Conservation (phyloP, 768 basidiomycete genomes). For the Agaricus subrufescens region DNA sequence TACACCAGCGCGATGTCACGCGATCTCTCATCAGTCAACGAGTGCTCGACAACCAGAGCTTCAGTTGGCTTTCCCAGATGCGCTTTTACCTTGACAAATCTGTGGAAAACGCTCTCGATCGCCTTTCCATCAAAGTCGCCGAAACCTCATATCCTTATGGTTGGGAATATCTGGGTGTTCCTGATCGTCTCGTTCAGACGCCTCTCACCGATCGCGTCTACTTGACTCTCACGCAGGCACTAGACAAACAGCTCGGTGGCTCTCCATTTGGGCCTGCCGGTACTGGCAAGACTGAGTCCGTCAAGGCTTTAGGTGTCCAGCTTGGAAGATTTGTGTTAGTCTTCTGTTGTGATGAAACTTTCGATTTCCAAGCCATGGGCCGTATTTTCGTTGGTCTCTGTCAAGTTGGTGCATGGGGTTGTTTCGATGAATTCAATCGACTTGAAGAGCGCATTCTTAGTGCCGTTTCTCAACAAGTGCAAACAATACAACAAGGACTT, state of each 20-base stretch:
- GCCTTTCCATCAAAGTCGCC: constrained; percentile 78
- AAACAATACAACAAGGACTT: constrained; percentile 95
- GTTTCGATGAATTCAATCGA: constrained; percentile 97
- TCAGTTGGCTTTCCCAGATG: constrained; percentile 98
- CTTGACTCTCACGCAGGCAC: constrained; percentile 91
- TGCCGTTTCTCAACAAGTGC: constrained; percentile 98
- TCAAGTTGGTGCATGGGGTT: constrained; percentile 99
- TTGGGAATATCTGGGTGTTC: constrained; percentile 97
- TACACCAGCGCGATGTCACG: constrained; percentile 95
- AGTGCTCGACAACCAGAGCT: constrained; percentile 62
- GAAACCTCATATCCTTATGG: constrained; percentile 95
- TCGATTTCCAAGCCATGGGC: constrained; percentile 99
- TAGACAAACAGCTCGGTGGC: constrained; percentile 93
- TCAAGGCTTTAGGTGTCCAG: constrained; percentile 96
- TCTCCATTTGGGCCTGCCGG: constrained; percentile 98
- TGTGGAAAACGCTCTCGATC: constrained; percentile 72
- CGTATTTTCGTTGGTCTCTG: constrained; percentile 98
- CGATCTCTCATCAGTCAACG: constrained; percentile 69
- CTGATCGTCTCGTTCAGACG: constrained; percentile 96
- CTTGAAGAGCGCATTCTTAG: constrained; percentile 96
- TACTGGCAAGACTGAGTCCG: constrained; percentile 98
- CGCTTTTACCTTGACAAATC: constrained; percentile 85
- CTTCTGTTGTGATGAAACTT: constrained; percentile 99
- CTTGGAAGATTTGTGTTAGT: constrained; percentile 98
- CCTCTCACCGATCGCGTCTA: constrained; percentile 97